Conservation (phyloP, 1,284 basidiomycete genomes). For the Moesziomyces globuligerus region DNA sequence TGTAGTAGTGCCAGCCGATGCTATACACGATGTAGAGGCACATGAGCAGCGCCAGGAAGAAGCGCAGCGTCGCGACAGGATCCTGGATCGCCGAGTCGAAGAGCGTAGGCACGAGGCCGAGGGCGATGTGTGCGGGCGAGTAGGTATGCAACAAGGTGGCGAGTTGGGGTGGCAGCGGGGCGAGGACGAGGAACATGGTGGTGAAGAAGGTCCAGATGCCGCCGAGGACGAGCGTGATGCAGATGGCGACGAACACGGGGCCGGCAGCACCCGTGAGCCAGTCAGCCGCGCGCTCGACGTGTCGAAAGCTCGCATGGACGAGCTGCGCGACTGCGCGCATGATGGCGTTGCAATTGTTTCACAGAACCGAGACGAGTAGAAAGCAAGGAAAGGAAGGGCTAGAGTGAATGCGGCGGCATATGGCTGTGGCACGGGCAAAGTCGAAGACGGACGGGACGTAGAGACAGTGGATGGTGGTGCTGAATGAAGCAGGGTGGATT, state of each 20-base stretch:
- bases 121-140: constrained; percentile 54
- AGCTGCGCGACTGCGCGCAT: constrained; percentile 65
- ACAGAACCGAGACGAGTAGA: neutral
- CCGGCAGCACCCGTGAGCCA: constrained; percentile 87
- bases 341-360: neutral
- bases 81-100: constrained; percentile 29
- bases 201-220: constrained; percentile 79
- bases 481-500: too few relatives aligned
- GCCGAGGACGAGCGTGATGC: constrained; percentile 76
- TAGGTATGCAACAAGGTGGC: constrained; percentile 44
- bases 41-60: constrained; percentile 69
- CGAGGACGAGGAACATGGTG: constrained; percentile 46
- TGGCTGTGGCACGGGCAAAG: too few relatives aligned
- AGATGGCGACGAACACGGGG: constrained; percentile 80
- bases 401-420: neutral
- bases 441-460: too few relatives aligned
- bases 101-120: constrained; percentile 48
- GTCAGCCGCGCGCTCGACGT: constrained; percentile 80
- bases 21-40: constrained; percentile 82
- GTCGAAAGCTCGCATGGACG: constrained; percentile 87
- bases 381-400: neutral
- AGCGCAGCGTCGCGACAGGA: constrained; percentile 36
- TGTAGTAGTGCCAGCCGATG: constrained; percentile 83
- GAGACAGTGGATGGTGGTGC: neutral
- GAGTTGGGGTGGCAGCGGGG: constrained; percentile 49